Base-by-base conservation (phyloP, 2,329 filamentous ascomycete genomes). In the Fusarium sp. region DNA sequence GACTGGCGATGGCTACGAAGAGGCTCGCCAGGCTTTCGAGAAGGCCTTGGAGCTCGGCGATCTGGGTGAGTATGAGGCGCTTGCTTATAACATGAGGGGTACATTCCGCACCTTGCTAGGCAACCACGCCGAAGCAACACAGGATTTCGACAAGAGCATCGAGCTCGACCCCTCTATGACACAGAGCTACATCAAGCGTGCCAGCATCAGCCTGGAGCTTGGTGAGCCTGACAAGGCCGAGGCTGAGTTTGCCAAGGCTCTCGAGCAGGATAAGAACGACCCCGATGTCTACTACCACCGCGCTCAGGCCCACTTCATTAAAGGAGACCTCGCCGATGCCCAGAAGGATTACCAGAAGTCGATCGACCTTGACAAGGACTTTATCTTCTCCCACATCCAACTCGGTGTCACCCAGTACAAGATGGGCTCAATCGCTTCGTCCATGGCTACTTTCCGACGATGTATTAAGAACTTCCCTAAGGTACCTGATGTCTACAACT, bases 371-470 rank as follows among this genome's bases (percentile, higher is more conserved):
- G 96, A 99, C 86, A 89, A 91, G 76, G 91, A 94, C 75, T 99
- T 99, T 84, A 99, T 99, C 85, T 99, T 97, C 89, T 98, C 95
- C 12, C 96, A 99, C 85, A 99, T 99, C 79, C 96, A 99, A 84
- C 93, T 99, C 46, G 96, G 96, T 82, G 96, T 99, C 57, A 99
- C 96, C 54, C 96, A 99, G 84, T 99, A 99, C 88, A 99, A 99
- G 91, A 97, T 98, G 93, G 96, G 96, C 75, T 97, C 94, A 35
- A 93, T 99, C 65, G 96, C 96, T 12, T 98, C 95, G 13, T 97
- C 95, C 50, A 98, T 98, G 94, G 95, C 96, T 39, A 99, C 96
- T 10, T 98, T 99, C 91, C 91, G 95, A 77, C 90, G 95, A 72
- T 97, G 94, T 83, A 95, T 98, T 83, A 99, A 98, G 91, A 98